phyloP scores from a whole-genome alignment of 805 yeast genomes.

The Cyberlindnera xishuangbannaensis region DNA sequence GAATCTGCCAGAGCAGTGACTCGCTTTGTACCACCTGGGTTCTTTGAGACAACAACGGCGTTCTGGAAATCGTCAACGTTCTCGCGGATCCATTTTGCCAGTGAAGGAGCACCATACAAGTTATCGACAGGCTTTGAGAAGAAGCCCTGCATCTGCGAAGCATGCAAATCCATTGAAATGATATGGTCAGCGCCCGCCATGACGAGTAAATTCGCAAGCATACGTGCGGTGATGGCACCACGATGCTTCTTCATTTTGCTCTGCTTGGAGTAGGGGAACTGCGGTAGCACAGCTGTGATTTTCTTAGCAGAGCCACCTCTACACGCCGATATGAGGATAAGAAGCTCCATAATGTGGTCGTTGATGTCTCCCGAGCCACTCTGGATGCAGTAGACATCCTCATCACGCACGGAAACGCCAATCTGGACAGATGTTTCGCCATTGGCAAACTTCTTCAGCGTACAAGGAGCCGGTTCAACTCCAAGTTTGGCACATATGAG shows the following conservation, averaged over 20 bases:
- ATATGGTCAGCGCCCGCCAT: conserved; percentile 99
- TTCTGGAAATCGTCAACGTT: conserved; percentile 79
- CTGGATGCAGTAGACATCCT: conserved; percentile 91
- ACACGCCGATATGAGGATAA: conserved; percentile 91
- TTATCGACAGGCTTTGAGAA: conserved; percentile 97
- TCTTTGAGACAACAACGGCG: conserved; percentile 96
- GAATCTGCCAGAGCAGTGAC: conserved; percentile 98
- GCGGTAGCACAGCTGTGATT: conserved; percentile 93
- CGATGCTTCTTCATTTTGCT: conserved; percentile 98
- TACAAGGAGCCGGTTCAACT: conserved; percentile 89
- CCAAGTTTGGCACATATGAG: conserved; percentile 88
- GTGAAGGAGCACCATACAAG: conserved; percentile 91
- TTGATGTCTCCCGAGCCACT: conserved; percentile 83
- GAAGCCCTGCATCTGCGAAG: conserved; percentile 99
- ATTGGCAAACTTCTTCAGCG: conserved; percentile 87
- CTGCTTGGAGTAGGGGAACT: conserved; percentile 95
- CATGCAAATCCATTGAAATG: conserved; percentile 92
- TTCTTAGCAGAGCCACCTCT: conserved; percentile 98
- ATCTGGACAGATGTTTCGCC: conserved; percentile 97
- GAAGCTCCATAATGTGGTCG: conserved; percentile 93
- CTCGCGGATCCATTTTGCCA: conserved; percentile 93
- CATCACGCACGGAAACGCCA: conserved; percentile 93
- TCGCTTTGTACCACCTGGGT: conserved; percentile 98
- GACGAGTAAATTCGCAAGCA: conserved; percentile 89
- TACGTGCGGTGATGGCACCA: conserved; percentile 97